These are phyloP conservation scores for Schizopora paradoxa DNA, from an alignment of 1,284 basidiomycete genomes.

Conservation along the genomic window DNA sequence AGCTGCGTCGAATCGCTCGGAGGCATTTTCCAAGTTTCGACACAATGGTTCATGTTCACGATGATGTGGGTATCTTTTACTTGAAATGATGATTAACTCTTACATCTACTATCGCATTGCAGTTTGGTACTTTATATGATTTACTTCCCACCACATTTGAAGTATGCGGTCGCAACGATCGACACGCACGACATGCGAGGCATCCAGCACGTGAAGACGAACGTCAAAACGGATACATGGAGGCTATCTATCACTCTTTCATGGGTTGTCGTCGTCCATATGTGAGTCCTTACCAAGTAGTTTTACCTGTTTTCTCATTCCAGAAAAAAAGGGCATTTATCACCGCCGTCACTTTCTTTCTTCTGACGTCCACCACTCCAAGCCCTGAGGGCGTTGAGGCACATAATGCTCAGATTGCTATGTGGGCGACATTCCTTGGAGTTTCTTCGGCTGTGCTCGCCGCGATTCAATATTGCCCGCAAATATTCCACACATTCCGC, in stretches of 20 bases:
- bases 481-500: constrained; percentile 76
- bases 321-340: constrained; percentile 42
- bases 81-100: constrained; percentile 5
- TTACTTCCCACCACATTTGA: constrained; percentile 84
- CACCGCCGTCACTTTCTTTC: constrained; percentile 47
- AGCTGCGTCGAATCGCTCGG: constrained; percentile 80
- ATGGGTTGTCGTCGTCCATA: constrained; percentile 67
- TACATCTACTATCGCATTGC: neutral
- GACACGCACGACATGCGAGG: constrained; percentile 40
- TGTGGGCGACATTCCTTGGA: constrained; percentile 86
- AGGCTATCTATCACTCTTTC: constrained; percentile 66
- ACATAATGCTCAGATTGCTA: constrained; percentile 36
- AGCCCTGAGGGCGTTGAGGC: constrained; percentile 34
- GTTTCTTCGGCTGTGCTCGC: constrained; percentile 78
- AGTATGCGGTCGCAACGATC: constrained; percentile 51
- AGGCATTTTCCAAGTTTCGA: constrained; percentile 77
- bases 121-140: constrained; percentile 88
- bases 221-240: constrained; percentile 65
- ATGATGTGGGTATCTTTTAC: constrained; percentile 58
- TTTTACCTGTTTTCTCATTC: constrained; percentile 18
- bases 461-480: constrained; percentile 83
- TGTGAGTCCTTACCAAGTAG: constrained; percentile 50
- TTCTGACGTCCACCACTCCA: constrained; percentile 43
- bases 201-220: constrained; percentile 41
- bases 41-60: constrained; percentile 87